Conservation (phyloP, 202 grass and related monocot genomes). For the Panicum virgatum region DNA sequence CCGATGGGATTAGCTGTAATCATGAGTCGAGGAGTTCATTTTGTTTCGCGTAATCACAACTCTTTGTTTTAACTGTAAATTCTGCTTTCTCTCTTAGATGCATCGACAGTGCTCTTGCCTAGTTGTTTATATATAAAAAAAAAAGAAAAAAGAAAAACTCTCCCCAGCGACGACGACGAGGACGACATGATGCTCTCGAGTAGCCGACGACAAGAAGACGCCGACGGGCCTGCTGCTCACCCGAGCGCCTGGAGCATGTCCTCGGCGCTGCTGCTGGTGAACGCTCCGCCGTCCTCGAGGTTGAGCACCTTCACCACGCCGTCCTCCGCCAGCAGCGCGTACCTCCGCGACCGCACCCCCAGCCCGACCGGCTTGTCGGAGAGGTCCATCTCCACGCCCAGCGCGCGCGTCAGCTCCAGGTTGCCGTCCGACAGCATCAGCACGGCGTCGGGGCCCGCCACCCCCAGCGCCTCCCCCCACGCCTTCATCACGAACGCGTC, state of each 20-base stretch:
- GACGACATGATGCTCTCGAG: too few species aligned
- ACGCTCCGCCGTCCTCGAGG: constrained; percentile 77
- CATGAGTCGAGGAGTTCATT: too few species aligned
- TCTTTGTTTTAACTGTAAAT: too few species aligned
- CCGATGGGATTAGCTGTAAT: too few species aligned
- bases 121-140: too few species aligned
- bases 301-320: constrained; percentile 82
- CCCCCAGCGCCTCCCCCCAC: constrained; percentile 69
- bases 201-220: too few species aligned
- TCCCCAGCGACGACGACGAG: too few species aligned
- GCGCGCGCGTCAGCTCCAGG: constrained; percentile 60
- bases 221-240: neutral
- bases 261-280: constrained; percentile 80
- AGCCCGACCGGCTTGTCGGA: constrained; percentile 70
- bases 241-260: constrained; percentile 69
- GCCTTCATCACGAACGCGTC: constrained; percentile 83
- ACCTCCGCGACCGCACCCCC: constrained; percentile 68
- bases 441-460: constrained; percentile 62
- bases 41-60: too few species aligned
- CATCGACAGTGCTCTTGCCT: too few species aligned
- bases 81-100: too few species aligned
- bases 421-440: constrained; percentile 79
- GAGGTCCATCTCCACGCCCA: constrained; percentile 78
- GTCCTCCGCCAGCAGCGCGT: constrained; percentile 70
- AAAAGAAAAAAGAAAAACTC: too few species aligned